Percentiles rank a stretch among this genome's conserved stretches.
Evolutionary conservation across 805 yeast species (phyloP).

Genomic region (Kodamaea restingae): DNA sequence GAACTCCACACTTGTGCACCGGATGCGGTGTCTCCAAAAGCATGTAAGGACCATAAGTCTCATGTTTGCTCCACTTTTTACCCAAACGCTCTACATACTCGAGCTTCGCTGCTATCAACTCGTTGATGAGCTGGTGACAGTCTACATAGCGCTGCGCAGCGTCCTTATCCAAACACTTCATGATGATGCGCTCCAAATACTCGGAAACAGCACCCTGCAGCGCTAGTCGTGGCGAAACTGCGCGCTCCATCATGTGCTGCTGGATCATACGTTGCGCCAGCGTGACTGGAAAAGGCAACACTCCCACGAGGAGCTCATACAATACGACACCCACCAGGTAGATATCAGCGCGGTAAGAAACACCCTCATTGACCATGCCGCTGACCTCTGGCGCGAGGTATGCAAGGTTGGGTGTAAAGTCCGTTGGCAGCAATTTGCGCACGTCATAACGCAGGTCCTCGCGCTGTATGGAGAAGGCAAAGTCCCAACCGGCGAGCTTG

Average conservation of each 20-base stretch:
- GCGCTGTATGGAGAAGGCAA: slow-evolving; percentile 35
- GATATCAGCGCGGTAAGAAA: slow-evolving; percentile 46
- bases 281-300: slow-evolving; percentile 26
- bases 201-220: slow-evolving; percentile 25
- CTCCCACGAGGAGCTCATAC: slow-evolving; percentile 45
- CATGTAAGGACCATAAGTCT: slow-evolving; percentile 4
- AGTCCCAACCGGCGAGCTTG: slow-evolving; percentile 47
- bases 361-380: slow-evolving; percentile 33
- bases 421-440: slow-evolving; percentile 36
- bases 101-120: slow-evolving; percentile 25
- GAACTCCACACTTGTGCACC: slow-evolving; percentile 8
- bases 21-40: slow-evolving; percentile 1
- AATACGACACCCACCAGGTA: slow-evolving; percentile 49
- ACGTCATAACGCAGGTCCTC: slow-evolving; percentile 43
- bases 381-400: slow-evolving; percentile 51
- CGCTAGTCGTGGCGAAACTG: slow-evolving; percentile 36
- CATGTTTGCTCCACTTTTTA: slow-evolving; percentile 4
- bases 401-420: slow-evolving; percentile 38
- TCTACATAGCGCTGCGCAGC: slow-evolving; percentile 37
- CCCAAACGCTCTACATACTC: slow-evolving; percentile 13
- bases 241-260: slow-evolving; percentile 39
- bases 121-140: slow-evolving; percentile 32
- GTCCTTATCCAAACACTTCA: slow-evolving; percentile 40
- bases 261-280: slow-evolving; percentile 36
- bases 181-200: slow-evolving; percentile 34